A percentile compares a stretch with the other conserved stretches of the same genome.
Conservation (phyloP, 441 rosid species). For the Macaranga tanarius region DNA sequence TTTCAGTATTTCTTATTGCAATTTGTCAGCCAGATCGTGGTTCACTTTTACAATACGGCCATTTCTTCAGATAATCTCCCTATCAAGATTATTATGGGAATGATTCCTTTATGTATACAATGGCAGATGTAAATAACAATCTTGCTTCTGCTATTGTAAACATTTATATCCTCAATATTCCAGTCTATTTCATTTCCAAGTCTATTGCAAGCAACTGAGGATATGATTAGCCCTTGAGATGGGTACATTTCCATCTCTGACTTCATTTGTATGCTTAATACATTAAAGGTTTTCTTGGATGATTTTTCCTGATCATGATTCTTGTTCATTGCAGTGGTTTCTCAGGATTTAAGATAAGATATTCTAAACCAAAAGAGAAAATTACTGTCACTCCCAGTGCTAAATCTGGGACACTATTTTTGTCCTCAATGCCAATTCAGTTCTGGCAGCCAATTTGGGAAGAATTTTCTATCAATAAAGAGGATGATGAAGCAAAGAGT, state of each 20-base stretch:
- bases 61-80: conserved; percentile 76
- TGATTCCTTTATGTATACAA: conserved; percentile 63
- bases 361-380: conserved; percentile 62
- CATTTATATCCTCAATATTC: conserved; percentile 59
- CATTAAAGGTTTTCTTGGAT: conserved; percentile 10
- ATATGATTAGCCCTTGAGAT: conserved; percentile 58
- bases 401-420: conserved; percentile 45
- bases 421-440: conserved; percentile 65
- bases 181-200: conserved; percentile 65
- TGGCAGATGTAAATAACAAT: conserved; percentile 66
- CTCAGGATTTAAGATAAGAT: conserved; percentile 63
- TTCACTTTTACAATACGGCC: conserved; percentile 67
- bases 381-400: conserved; percentile 65
- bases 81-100: conserved; percentile 61
- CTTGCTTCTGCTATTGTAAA: conserved; percentile 58
- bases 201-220: conserved; percentile 73
- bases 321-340: conserved; percentile 54
- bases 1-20: neutral
- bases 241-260: conserved; percentile 38
- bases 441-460: conserved; percentile 54
- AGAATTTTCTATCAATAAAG: conserved; percentile 46
- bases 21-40: conserved; percentile 71
- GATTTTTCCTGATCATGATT: conserved; percentile 5
- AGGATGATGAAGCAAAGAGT: conserved; percentile 37
- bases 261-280: neutral